phyloP scores from a whole-genome alignment of 2,329 filamentous ascomycete genomes.

The Ophiocordyceps polyrhachis-furcata region DNA sequence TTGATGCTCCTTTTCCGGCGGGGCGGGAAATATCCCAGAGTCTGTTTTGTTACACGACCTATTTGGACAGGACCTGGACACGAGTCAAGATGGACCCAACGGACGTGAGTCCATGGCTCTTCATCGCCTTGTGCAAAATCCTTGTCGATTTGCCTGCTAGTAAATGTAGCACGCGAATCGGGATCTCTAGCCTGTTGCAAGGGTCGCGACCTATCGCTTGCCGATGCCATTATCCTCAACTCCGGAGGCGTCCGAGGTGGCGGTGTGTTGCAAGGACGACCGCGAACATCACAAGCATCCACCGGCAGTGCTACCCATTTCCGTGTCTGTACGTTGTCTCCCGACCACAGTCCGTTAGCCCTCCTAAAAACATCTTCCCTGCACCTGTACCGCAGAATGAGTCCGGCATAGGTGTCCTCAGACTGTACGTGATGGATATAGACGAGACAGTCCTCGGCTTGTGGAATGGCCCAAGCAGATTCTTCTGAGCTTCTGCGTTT shows the following conservation, averaged over 20 bases:
- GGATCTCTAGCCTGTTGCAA: not conserved
- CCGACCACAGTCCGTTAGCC: conserved; percentile 86
- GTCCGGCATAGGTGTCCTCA: conserved; percentile 74
- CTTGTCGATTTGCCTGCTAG: conserved; percentile 23
- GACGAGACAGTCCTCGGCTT: conserved; percentile 58
- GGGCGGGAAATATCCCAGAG: conserved; percentile 82
- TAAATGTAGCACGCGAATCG: not conserved
- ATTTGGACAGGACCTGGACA: conserved; percentile 58
- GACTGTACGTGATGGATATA: conserved; percentile 77
- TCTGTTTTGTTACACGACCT: conserved; percentile 59
- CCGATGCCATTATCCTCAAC: not conserved
- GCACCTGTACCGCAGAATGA: conserved; percentile 81
- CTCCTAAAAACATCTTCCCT: conserved; percentile 66
- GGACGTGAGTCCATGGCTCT: conserved; percentile 65
- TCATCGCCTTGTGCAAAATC: conserved; percentile 29
- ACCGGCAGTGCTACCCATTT: conserved; percentile 72
- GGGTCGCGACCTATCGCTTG: not conserved
- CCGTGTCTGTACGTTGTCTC: conserved; percentile 73
- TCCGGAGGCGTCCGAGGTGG: conserved; percentile 4
- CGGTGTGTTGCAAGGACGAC: conserved; percentile 38
- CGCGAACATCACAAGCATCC: conserved; percentile 72
- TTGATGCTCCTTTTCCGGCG: conserved; percentile 66
- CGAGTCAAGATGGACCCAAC: conserved; percentile 70
- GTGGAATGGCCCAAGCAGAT: conserved; percentile 27
- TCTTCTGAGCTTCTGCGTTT: conserved; percentile 57